These are phyloP conservation scores for Aspergillus wentii DNA, from an alignment of 495 filamentous ascomycete genomes.

Conservation along the genomic window DNA sequence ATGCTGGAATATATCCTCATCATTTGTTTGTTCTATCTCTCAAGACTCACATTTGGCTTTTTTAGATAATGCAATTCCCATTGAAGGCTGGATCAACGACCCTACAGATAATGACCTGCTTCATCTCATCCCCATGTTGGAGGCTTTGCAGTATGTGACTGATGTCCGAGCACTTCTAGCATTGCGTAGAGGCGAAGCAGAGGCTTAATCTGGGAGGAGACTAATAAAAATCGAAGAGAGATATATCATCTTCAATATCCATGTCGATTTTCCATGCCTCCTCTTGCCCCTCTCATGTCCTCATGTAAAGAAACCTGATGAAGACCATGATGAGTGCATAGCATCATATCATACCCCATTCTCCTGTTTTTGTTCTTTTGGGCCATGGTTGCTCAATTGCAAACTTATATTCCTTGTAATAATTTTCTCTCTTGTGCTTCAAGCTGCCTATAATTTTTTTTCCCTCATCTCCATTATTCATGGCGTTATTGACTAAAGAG, in stretches of 20 bases:
- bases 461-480: neutral
- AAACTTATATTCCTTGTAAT: slow-evolving; percentile 2
- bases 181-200: slow-evolving; percentile 75
- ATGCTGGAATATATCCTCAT: slow-evolving; percentile 6
- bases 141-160: slow-evolving; percentile 91
- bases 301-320: slow-evolving; percentile 15
- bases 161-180: slow-evolving; percentile 89
- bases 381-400: slow-evolving; percentile 1
- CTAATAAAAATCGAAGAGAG: neutral
- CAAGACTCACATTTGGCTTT: slow-evolving; percentile 8
- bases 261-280: neutral
- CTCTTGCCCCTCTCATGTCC: slow-evolving; percentile 1
- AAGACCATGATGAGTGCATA: slow-evolving; percentile 12
- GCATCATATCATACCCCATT: slow-evolving; percentile 16
- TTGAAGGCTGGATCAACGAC: slow-evolving; percentile 38
- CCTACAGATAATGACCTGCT: slow-evolving; percentile 78
- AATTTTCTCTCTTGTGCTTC: too few relatives aligned
- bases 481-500: too few relatives aligned
- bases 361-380: too few relatives aligned
- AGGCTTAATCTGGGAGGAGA: slow-evolving; percentile 28
- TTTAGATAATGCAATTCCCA: slow-evolving; percentile 29
- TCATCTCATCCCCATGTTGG: slow-evolving; percentile 88
- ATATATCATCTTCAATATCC: neutral
- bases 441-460: neutral
- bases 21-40: neutral